Percentiles rank a stretch among this genome's conserved stretches.
phyloP scores from a whole-genome alignment of 345 rosid species.

The Chamaenerion angustifolium region DNA sequence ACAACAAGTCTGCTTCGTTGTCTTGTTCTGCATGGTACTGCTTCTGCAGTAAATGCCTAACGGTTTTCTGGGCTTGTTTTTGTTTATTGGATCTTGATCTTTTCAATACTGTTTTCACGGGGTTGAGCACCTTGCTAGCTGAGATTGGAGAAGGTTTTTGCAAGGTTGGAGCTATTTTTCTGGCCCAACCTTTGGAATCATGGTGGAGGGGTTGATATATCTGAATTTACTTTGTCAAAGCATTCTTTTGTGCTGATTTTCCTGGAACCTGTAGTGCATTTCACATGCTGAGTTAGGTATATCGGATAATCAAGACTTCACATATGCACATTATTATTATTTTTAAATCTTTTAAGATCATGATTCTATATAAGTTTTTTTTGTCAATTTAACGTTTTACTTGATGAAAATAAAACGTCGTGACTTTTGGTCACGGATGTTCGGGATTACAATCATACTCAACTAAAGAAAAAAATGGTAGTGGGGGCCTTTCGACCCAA shows the following conservation, averaged over 20 bases:
- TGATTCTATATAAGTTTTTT: too few species aligned
- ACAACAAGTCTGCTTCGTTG: slow-evolving; percentile 49
- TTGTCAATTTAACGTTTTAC: too few species aligned
- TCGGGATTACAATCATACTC: too few species aligned
- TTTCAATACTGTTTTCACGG: slow-evolving; percentile 22
- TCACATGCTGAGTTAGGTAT: background rate
- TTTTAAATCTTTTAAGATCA: too few species aligned
- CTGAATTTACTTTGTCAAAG: slow-evolving; percentile 58
- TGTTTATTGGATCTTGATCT: slow-evolving; percentile 16
- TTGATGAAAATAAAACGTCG: too few species aligned
- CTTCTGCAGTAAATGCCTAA: slow-evolving; percentile 50
- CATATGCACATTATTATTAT: too few species aligned
- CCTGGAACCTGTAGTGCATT: slow-evolving; percentile 53
- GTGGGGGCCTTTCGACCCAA: too few species aligned
- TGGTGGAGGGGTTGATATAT: slow-evolving; percentile 41
- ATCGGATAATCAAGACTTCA: too few species aligned
- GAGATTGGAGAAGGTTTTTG: slow-evolving; percentile 40
- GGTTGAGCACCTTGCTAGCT: slow-evolving; percentile 52
- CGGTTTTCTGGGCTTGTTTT: slow-evolving; percentile 32
- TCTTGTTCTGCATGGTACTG: slow-evolving; percentile 28
- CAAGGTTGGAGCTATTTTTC: slow-evolving; percentile 22
- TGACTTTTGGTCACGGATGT: too few species aligned
- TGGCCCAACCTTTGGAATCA: slow-evolving; percentile 40
- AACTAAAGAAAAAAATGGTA: too few species aligned
- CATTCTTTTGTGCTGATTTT: slow-evolving; percentile 74